A percentile compares a stretch with the other conserved stretches of the same genome.
phyloP scores from a whole-genome alignment of 2,329 filamentous ascomycete genomes.

The Penicillium freii region DNA sequence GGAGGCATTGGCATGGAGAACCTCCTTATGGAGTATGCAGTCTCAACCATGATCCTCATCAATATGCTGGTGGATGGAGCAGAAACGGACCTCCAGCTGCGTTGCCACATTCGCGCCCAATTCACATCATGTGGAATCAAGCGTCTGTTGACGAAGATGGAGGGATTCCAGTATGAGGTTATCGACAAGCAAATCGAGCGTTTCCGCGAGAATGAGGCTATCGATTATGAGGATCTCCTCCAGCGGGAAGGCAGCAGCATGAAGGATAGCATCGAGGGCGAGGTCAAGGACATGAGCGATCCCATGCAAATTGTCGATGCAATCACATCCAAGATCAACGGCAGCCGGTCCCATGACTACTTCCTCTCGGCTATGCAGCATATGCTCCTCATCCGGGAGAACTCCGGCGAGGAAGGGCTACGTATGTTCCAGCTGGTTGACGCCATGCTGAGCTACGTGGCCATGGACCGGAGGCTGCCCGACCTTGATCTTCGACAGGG shows the following conservation, averaged over 20 bases:
- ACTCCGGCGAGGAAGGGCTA: conserved; percentile 84
- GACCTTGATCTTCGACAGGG: conserved; percentile 98
- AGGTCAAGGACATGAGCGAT: conserved; percentile 88
- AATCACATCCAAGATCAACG: conserved; percentile 79
- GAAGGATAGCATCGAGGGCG: conserved; percentile 80
- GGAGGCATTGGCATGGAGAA: conserved; percentile 99
- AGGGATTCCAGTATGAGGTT: conserved; percentile 94
- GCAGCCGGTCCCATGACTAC: conserved; percentile 87
- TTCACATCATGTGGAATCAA: conserved; percentile 96
- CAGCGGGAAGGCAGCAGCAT: conserved; percentile 88
- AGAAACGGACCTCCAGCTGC: conserved; percentile 81
- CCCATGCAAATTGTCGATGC: conserved; percentile 91
- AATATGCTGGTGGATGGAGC: conserved; percentile 96
- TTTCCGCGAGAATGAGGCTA: conserved; percentile 89
- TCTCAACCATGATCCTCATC: conserved; percentile 88
- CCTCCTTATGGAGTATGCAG: conserved; percentile 96
- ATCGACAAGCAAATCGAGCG: conserved; percentile 98
- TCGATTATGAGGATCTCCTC: conserved; percentile 96
- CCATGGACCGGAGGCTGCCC: conserved; percentile 91
- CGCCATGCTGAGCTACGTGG: conserved; percentile 98
- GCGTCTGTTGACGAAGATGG: conserved; percentile 93
- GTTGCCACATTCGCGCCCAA: conserved; percentile 91
- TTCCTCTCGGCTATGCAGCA: conserved; percentile 95
- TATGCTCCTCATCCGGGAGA: conserved; percentile 85
- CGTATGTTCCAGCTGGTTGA: conserved; percentile 98